A percentile compares a stretch with the other conserved stretches of the same genome.
Conservation (phyloP, 2,329 filamentous ascomycete species). For the Rachicladosporium sp. region DNA sequence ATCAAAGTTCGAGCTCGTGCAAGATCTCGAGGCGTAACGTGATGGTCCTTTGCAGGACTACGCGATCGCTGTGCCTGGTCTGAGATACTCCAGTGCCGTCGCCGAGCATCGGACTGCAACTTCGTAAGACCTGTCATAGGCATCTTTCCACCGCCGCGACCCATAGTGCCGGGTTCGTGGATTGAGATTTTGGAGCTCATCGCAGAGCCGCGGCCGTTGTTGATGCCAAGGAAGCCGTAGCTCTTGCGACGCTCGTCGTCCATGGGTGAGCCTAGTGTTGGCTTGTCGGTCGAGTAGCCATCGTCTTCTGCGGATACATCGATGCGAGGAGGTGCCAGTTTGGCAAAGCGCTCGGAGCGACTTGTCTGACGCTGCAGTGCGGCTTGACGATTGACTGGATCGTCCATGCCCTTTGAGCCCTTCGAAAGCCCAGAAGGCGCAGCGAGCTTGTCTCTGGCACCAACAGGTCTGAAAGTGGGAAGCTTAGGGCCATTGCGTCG, state of each 20-base stretch:
- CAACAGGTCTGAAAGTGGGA: constrained; percentile 40
- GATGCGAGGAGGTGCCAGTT: constrained; percentile 38
- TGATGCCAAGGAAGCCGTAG: constrained; percentile 12
- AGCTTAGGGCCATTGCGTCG: constrained; percentile 30
- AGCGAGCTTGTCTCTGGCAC: constrained; percentile 16
- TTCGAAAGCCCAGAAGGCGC: neutral
- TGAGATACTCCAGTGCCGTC: constrained; percentile 48
- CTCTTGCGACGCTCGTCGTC: constrained; percentile 10
- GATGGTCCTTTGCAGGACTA: constrained; percentile 26
- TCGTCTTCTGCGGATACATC: constrained; percentile 30
- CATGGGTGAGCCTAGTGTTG: too few relatives aligned
- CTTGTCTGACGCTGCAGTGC: constrained; percentile 24
- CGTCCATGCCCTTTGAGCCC: constrained; percentile 8
- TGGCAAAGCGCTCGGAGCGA: constrained; percentile 31
- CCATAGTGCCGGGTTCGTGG: neutral
- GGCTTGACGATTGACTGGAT: constrained; percentile 33
- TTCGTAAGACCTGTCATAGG: constrained; percentile 5
- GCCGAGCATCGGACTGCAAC: constrained; percentile 13
- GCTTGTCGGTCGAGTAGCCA: constrained; percentile 10
- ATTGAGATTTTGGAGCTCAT: constrained; percentile 1
- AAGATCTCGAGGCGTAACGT: constrained; percentile 58
- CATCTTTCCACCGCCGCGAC: neutral
- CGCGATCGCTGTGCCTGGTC: constrained; percentile 24
- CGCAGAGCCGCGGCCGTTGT: neutral
- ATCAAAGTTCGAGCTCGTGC: constrained; percentile 66